phyloP scores from a whole-genome alignment of 768 basidiomycete genomes.

The Xerocomus potaroensis region DNA sequence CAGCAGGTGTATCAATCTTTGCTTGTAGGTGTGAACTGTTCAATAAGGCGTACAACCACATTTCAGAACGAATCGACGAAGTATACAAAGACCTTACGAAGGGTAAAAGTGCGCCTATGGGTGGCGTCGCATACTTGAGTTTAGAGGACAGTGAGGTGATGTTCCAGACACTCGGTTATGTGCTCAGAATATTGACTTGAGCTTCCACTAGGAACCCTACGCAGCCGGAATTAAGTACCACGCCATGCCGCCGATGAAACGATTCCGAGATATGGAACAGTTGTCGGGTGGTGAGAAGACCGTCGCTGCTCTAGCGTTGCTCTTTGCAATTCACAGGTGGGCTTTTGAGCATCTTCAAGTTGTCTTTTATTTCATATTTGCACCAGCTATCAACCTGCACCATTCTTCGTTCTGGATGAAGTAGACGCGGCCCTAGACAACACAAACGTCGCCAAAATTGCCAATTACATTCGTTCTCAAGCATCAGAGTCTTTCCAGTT shows the following conservation, averaged over 20 bases:
- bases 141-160: constrained; percentile 92
- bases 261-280: constrained; percentile 99
- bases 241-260: constrained; percentile 99
- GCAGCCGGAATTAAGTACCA: constrained; percentile 93
- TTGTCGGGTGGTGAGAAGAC: constrained; percentile 98
- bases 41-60: constrained; percentile 95
- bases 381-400: constrained; percentile 86
- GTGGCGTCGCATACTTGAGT: constrained; percentile 94
- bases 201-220: constrained; percentile 64
- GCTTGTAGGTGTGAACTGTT: constrained; percentile 67
- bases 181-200: constrained; percentile 1
- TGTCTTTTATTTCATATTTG: neutral
- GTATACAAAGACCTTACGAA: constrained; percentile 99
- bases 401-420: constrained; percentile 98
- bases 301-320: constrained; percentile 91
- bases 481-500: constrained; percentile 89
- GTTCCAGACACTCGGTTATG: constrained; percentile 21
- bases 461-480: constrained; percentile 85
- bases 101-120: constrained; percentile 89
- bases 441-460: constrained; percentile 96
- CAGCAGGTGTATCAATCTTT: neutral
- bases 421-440: constrained; percentile 98
- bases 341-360: constrained; percentile 2
- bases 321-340: constrained; percentile 95
- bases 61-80: constrained; percentile 88